A percentile compares a stretch with the other conserved stretches of the same genome.
Conservation (phyloP, 2,329 filamentous ascomycete species). For the Pyrenochaeta sp. region DNA sequence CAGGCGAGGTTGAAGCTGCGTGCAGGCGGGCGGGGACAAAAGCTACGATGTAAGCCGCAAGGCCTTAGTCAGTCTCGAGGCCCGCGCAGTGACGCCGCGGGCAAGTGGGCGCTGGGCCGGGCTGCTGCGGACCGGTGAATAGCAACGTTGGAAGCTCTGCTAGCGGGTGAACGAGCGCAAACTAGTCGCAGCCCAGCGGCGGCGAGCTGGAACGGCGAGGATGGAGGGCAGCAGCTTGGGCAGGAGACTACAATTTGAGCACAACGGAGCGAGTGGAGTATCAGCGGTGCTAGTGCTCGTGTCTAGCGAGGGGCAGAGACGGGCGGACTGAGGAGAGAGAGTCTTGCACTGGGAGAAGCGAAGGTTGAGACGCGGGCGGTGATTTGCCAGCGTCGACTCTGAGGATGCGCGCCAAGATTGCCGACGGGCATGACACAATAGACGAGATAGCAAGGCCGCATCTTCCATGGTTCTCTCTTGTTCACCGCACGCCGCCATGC, state of each 20-base stretch:
- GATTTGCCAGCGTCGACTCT: conserved; percentile 6
- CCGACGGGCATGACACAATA: conserved; percentile 17
- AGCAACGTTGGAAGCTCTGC: conserved; percentile 24
- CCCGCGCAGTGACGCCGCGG: conserved; percentile 25
- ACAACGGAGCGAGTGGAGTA: neutral
- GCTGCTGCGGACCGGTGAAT: conserved; percentile 38
- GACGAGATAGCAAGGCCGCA: conserved; percentile 3
- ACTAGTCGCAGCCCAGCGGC: conserved; percentile 22
- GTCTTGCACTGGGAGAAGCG: conserved; percentile 10
- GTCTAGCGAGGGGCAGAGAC: conserved; percentile 5
- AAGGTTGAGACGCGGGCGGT: conserved; percentile 9
- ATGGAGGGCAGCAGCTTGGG: conserved; percentile 1
- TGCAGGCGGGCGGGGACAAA: conserved; percentile 34
- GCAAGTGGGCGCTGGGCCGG: conserved; percentile 22
- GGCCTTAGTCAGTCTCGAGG: conserved; percentile 29
- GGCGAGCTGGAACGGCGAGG: conserved; percentile 9
- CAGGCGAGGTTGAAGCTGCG: conserved; percentile 27
- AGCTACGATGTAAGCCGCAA: conserved; percentile 32
- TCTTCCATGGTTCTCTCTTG: neutral
- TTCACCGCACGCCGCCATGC: too few species aligned
- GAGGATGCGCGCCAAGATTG: conserved; percentile 16
- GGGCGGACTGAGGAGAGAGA: conserved; percentile 1
- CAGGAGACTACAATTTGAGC: conserved; percentile 1
- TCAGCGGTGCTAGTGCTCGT: neutral
- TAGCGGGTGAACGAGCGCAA: conserved; percentile 23